phyloP scores from a whole-genome alignment of 2,329 filamentous ascomycete species.

The Phialocephala sp. region DNA sequence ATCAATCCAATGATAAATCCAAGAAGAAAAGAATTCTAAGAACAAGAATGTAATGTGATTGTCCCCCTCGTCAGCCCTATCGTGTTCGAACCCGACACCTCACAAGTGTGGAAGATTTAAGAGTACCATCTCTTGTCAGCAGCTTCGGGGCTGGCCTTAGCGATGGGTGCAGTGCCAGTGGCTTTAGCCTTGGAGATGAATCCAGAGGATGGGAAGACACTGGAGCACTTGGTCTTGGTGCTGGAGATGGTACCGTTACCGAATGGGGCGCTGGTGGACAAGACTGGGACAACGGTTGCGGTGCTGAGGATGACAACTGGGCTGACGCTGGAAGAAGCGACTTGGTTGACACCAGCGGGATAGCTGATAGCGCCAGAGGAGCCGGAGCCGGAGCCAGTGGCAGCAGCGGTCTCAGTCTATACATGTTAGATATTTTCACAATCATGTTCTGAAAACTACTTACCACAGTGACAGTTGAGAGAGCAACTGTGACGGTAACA shows the following conservation, averaged over 20 bases:
- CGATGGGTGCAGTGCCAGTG: constrained; percentile 26
- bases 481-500: constrained; percentile 40
- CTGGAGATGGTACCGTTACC: constrained; percentile 35
- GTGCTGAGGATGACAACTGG: constrained; percentile 33
- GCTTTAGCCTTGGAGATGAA: constrained; percentile 35
- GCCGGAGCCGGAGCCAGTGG: constrained; percentile 12
- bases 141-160: not conserved
- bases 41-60: constrained; percentile 26
- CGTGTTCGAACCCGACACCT: not conserved
- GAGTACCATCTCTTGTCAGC: constrained; percentile 8
- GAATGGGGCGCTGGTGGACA: constrained; percentile 33
- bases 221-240: constrained; percentile 36
- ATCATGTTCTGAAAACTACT: constrained; percentile 13
- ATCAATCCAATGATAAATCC: not conserved
- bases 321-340: constrained; percentile 10
- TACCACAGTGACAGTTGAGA: constrained; percentile 40
- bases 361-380: constrained; percentile 17
- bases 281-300: constrained; percentile 37
- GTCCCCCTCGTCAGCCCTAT: not conserved
- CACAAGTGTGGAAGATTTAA: not conserved
- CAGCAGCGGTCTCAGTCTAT: constrained; percentile 29
- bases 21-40: constrained; percentile 7
- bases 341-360: constrained; percentile 13
- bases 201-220: constrained; percentile 34
- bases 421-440: constrained; percentile 12